Percentiles rank a stretch among this genome's conserved stretches.
Conservation (phyloP, 1,284 basidiomycete genomes). For the Pyrrhoderma noxium region DNA sequence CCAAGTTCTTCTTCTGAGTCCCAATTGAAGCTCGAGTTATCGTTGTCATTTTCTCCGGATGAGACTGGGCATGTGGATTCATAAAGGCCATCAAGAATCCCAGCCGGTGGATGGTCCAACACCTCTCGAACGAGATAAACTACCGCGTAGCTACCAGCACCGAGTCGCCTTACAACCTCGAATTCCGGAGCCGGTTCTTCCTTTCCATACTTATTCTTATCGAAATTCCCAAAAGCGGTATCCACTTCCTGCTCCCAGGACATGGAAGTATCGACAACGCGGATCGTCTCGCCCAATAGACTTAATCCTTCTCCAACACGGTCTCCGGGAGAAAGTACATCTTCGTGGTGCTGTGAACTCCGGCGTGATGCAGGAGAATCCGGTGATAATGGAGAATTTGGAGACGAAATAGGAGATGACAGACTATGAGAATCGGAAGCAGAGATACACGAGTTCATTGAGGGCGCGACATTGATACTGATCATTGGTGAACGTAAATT, state of each 20-base stretch:
- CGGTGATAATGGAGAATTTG: slow-evolving; percentile 17
- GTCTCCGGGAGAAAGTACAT: slow-evolving; percentile 65
- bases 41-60: slow-evolving; percentile 22
- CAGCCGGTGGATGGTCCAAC: slow-evolving; percentile 43
- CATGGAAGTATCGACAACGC: slow-evolving; percentile 25
- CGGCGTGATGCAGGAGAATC: slow-evolving; percentile 21
- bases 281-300: slow-evolving; percentile 58
- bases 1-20: slow-evolving; percentile 1
- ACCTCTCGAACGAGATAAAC: slow-evolving; percentile 91
- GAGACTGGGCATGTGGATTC: slow-evolving; percentile 1
- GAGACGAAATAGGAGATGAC: background rate
- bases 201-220: slow-evolving; percentile 23
- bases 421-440: background rate
- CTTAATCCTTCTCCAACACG: slow-evolving; percentile 55
- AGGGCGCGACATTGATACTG: background rate
- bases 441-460: background rate
- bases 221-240: background rate
- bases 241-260: slow-evolving; percentile 1
- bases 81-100: slow-evolving; percentile 30
- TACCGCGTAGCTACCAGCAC: slow-evolving; percentile 86
- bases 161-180: slow-evolving; percentile 78
- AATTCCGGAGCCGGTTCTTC: slow-evolving; percentile 58
- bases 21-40: slow-evolving; percentile 24
- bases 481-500: slow-evolving; percentile 14
- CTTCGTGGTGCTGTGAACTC: slow-evolving; percentile 45